Base-by-base conservation (phyloP, 228 moss, liverwort and hornwort species). In the Sphagnum fallax region DNA sequence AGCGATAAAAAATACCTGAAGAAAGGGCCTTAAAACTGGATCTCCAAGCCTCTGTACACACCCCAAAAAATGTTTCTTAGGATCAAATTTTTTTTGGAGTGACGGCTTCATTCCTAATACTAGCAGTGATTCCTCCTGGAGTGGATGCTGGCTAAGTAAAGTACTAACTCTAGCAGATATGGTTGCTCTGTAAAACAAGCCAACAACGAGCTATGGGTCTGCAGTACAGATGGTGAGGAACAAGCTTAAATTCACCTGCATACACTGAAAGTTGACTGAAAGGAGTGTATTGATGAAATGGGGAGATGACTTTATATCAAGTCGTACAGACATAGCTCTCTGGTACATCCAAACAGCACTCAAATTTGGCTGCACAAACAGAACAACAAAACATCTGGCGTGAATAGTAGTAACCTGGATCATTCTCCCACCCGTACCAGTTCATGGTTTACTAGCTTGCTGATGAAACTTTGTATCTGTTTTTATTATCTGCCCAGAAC, bases 311-410 rank as follows among this genome's bases (percentile, higher is more conserved):
- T 84, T 79, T 57, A 83, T 84, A 65, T 89, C 92, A n/a, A 83
- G 52, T 51, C 84, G 86, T 55, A 94, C 98, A 52, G 94, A 93
- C 98, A 98, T 94, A 9, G 94, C 92, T 73, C 90, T 82, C 70
- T 98, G 98, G 60, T 94, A 79, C 72, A 98, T 87, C 98, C 98
- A 98, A 11, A 92, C 90, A 70, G 87, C 94, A 55, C 98, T 98
- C 78, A 98, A 64, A 83, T 98, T 98, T 76, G 98, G 98, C 95
- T 96, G 83, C 32, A 32, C 9, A 63, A 63, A 55, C 63, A 66
- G 50, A 75, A 32, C 32, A 32, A 32, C 32, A 32, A 32, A 32
- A 32, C 32, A 32, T 32, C 32, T 32, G 32, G 32, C 0, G 32
- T 32, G 32, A 32, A 5, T 13, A 16, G 16, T 5, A 4, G 60